Evolutionary conservation across 768 basidiomycete species (phyloP).

Genomic region (Antrodiella citrinella): DNA sequence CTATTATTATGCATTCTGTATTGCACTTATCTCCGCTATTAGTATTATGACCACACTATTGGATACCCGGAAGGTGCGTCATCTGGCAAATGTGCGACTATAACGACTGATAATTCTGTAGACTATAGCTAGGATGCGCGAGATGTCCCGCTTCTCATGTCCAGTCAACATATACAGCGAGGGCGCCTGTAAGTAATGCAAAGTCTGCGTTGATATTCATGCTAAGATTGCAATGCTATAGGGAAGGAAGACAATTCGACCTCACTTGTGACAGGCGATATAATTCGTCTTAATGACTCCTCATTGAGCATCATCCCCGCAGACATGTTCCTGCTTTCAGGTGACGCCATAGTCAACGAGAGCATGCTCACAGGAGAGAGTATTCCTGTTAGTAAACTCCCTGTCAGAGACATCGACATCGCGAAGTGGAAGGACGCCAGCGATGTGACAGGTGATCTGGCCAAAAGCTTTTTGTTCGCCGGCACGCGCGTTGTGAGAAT

Average conservation of each 20-base stretch:
- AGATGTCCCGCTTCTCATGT: slow-evolving; percentile 91
- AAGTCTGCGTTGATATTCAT: neutral
- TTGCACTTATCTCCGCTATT: slow-evolving; percentile 79
- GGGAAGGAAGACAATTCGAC: slow-evolving; percentile 70
- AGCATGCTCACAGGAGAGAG: slow-evolving; percentile 99
- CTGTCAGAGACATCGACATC: slow-evolving; percentile 75
- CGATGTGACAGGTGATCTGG: slow-evolving; percentile 48
- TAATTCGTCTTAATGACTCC: slow-evolving; percentile 80
- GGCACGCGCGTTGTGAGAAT: slow-evolving; percentile 90
- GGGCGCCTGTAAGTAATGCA: slow-evolving; percentile 51
- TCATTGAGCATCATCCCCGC: slow-evolving; percentile 73
- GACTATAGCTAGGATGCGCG: slow-evolving; percentile 91
- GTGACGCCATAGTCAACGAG: slow-evolving; percentile 97
- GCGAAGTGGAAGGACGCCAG: slow-evolving; percentile 59
- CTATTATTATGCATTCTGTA: slow-evolving; percentile 96
- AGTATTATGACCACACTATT: slow-evolving; percentile 82
- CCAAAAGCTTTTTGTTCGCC: slow-evolving; percentile 81
- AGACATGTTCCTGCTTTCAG: slow-evolving; percentile 87
- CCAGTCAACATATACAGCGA: slow-evolving; percentile 62
- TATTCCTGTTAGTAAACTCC: slow-evolving; percentile 89
- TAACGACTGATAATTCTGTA: slow-evolving; percentile 22
- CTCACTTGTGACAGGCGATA: slow-evolving; percentile 83
- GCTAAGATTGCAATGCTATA: slow-evolving; percentile 19
- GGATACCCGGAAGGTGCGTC: slow-evolving; percentile 82
- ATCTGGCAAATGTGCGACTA: neutral